Conservation (phyloP, 768 basidiomycete species). For the Asterophora parasitica region DNA sequence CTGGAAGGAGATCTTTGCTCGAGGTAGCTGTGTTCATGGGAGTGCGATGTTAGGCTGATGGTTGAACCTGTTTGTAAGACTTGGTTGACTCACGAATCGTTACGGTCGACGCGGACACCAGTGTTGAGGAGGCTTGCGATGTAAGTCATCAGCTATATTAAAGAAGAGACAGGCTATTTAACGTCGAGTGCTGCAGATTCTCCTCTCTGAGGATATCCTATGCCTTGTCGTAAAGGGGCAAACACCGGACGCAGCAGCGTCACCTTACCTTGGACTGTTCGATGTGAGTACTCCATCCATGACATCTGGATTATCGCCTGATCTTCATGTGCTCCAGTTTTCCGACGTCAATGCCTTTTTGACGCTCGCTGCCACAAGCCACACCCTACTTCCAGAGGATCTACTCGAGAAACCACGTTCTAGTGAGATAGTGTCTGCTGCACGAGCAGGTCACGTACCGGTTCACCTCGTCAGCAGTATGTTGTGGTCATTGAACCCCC, state of each 20-base stretch:
- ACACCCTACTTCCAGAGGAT: constrained; percentile 60
- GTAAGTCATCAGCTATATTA: constrained; percentile 38
- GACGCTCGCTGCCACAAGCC: constrained; percentile 74
- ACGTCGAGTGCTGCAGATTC: constrained; percentile 34
- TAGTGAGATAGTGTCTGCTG: constrained; percentile 68
- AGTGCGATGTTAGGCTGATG: not conserved
- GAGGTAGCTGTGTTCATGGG: constrained; percentile 37
- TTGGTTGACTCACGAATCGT: constrained; percentile 68
- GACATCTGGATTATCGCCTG: not conserved
- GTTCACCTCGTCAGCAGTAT: constrained; percentile 75
- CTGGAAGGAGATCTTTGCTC: constrained; percentile 53
- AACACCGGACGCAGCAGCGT: constrained; percentile 18
- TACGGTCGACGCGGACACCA: constrained; percentile 61
- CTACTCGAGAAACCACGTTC: constrained; percentile 54
- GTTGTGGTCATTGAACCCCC: constrained; percentile 20
- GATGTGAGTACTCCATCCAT: constrained; percentile 47
- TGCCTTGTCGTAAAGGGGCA: constrained; percentile 59
- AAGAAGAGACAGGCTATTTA: not conserved
- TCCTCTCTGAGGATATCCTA: constrained; percentile 55
- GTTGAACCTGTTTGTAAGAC: constrained; percentile 36
- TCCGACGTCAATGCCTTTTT: constrained; percentile 88
- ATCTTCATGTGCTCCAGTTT: constrained; percentile 39
- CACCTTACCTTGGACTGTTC: constrained; percentile 55
- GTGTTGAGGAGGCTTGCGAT: constrained; percentile 81
- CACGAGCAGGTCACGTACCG: constrained; percentile 67